These are phyloP conservation scores for Strobilomyces dryophilus DNA, from an alignment of 768 basidiomycete genomes.

Conservation along the genomic window DNA sequence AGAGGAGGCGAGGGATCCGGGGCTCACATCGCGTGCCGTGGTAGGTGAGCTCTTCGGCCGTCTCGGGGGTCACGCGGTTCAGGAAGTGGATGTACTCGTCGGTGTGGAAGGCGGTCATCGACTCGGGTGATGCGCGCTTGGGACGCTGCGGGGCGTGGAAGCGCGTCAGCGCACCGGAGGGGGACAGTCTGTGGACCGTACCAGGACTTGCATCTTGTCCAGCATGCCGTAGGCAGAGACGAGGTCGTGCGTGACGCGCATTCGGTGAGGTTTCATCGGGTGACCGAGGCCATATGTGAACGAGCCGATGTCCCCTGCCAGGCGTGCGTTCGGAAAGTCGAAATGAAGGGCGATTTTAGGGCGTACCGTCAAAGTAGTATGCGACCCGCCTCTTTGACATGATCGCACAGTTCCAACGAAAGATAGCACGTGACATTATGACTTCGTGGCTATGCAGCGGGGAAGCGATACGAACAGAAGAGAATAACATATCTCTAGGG, in stretches of 20 bases:
- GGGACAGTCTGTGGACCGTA: slow-evolving; percentile 31
- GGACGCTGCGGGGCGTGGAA: slow-evolving; percentile 50
- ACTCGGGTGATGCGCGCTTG: slow-evolving; percentile 61
- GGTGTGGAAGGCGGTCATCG: slow-evolving; percentile 94
- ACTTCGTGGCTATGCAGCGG: slow-evolving; percentile 1
- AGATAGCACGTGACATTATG: slow-evolving; percentile 17
- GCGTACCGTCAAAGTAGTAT: slow-evolving; percentile 75
- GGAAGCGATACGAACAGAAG: background rate
- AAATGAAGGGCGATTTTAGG: background rate
- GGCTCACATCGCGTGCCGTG: slow-evolving; percentile 78
- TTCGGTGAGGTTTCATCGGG: slow-evolving; percentile 95
- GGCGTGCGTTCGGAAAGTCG: slow-evolving; percentile 1
- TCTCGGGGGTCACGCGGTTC: slow-evolving; percentile 86
- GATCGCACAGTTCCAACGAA: background rate
- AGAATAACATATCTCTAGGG: slow-evolving; percentile 9
- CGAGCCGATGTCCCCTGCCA: slow-evolving; percentile 62
- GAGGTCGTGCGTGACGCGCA: slow-evolving; percentile 90
- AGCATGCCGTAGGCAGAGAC: slow-evolving; percentile 89
- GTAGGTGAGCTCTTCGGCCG: slow-evolving; percentile 78
- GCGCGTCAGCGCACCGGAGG: background rate
- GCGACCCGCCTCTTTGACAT: slow-evolving; percentile 75
- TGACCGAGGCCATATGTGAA: slow-evolving; percentile 86
- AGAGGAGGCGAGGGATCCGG: background rate
- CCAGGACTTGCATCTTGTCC: slow-evolving; percentile 90
- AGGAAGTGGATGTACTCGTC: slow-evolving; percentile 98